Conservation (phyloP, 148 eudicot species). For the Silene uniflora region DNA sequence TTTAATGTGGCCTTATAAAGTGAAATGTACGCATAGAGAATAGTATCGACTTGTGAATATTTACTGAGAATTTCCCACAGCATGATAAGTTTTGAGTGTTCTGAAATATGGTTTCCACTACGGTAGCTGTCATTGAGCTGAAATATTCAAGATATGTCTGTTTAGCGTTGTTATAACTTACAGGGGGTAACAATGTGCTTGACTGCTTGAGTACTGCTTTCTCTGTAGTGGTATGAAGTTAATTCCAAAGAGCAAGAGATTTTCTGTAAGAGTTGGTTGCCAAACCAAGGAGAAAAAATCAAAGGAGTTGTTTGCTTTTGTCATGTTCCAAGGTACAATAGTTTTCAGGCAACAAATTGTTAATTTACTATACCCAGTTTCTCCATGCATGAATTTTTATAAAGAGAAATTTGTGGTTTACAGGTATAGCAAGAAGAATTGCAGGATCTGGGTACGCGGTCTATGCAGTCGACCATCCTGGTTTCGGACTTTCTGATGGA, state of each 20-base stretch:
- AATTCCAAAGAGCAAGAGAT: slow-evolving; percentile 75
- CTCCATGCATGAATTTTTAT: background rate
- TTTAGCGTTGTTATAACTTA: background rate
- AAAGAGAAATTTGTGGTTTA: slow-evolving; percentile 11
- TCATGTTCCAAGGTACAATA: slow-evolving; percentile 86
- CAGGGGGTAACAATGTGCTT: slow-evolving; percentile 1
- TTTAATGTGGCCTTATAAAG: no score
- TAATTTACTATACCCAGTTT: background rate
- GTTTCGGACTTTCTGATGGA: slow-evolving; percentile 95
- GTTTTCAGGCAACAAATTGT: background rate
- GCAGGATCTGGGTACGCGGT: slow-evolving; percentile 86
- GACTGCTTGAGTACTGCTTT: background rate
- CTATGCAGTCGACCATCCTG: slow-evolving; percentile 92
- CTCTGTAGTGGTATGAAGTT: slow-evolving; percentile 75
- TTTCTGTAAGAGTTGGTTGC: slow-evolving; percentile 96
- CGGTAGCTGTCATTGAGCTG: background rate
- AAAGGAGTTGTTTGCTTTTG: slow-evolving; percentile 88
- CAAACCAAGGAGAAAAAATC: slow-evolving; percentile 56
- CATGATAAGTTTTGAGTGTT: background rate
- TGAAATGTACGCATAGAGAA: background rate
- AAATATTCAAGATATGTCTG: background rate
- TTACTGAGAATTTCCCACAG: no score
- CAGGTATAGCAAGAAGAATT: slow-evolving; percentile 89
- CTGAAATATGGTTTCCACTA: background rate
- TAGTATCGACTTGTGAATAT: background rate